These are phyloP conservation scores for Lichina pygmaea DNA, from an alignment of 495 filamentous ascomycete genomes.

Conservation along the genomic window DNA sequence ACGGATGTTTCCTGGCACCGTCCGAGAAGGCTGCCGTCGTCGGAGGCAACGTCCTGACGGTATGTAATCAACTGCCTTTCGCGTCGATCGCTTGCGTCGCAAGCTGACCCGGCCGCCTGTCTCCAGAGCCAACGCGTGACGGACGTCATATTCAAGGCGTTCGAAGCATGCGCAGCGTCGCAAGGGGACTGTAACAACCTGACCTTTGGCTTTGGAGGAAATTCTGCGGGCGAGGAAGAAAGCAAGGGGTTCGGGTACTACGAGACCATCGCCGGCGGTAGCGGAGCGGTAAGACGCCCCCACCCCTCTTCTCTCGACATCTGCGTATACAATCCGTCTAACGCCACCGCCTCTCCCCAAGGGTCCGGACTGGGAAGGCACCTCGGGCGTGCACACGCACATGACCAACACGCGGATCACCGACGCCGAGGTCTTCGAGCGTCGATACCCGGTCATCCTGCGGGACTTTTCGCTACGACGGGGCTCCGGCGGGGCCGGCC, in stretches of 20 bases:
- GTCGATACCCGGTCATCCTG: slow-evolving; percentile 71
- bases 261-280: slow-evolving; percentile 86
- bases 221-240: slow-evolving; percentile 20
- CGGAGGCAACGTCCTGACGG: slow-evolving; percentile 81
- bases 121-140: slow-evolving; percentile 52
- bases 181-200: slow-evolving; percentile 91
- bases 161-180: slow-evolving; percentile 67
- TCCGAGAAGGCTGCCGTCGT: slow-evolving; percentile 78
- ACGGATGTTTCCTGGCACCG: slow-evolving; percentile 58
- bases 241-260: slow-evolving; percentile 84
- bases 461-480: slow-evolving; percentile 53
- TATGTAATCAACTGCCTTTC: slow-evolving; percentile 1
- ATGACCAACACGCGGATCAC: slow-evolving; percentile 99
- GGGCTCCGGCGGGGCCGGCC: slow-evolving; percentile 43
- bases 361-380: slow-evolving; percentile 44
- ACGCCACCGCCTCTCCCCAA: neutral
- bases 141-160: slow-evolving; percentile 79
- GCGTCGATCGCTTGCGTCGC: neutral
- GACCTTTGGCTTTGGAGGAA: slow-evolving; percentile 60
- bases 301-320: neutral
- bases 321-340: no score
- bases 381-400: slow-evolving; percentile 74
- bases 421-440: slow-evolving; percentile 85
- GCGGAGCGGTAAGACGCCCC: slow-evolving; percentile 27
- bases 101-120: neutral